Base-by-base conservation (phyloP, 345 rosid species). In the Salix udensis region DNA sequence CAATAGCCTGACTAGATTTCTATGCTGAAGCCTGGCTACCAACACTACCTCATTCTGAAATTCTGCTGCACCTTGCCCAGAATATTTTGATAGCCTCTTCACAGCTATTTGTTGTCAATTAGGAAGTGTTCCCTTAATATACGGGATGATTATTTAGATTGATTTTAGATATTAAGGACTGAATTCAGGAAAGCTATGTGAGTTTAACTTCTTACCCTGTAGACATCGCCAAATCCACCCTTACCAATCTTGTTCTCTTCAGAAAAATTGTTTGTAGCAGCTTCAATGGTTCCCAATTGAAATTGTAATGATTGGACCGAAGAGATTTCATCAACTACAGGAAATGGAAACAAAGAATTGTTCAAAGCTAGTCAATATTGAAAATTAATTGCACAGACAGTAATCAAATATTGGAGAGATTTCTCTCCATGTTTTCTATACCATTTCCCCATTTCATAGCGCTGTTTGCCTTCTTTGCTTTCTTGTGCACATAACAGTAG, bases 181-280 rank as follows among this genome's bases (percentile, higher is more conserved):
- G 42, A 39, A 39, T 10, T 39, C 42, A 39, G 42, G 42, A 39
- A 39, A 39, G 10, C 11, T 39, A 39, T 1, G 42, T 39, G 11
- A 39, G 42, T 39, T 39, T 9, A 39, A 39, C 11, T 15, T 13
- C 12, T 11, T 81, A 89, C 93, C 92, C 83, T 85, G 84, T 84
- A 91, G 78, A 92, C 95, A 50, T 76, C 90, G 62, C 94, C 89
- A 72, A 90, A 90, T 68, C 94, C 97, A 37, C 97, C 97, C 69
- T 75, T 85, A 60, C 97, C 97, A 60, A 91, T 82, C 76, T 86
- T 87, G 72, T 89, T 88, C 19, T 82, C 68, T 4, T 40, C 77
- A 11, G 92, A 82, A 78, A 92, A 91, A 50, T 83, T 78, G 37
- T 87, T 70, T 24, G 92, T 88, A 0, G 94, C 89, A 24, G 60